Evolutionary conservation across 306 rosid species (phyloP).

Genomic region (Geum urbanum): DNA sequence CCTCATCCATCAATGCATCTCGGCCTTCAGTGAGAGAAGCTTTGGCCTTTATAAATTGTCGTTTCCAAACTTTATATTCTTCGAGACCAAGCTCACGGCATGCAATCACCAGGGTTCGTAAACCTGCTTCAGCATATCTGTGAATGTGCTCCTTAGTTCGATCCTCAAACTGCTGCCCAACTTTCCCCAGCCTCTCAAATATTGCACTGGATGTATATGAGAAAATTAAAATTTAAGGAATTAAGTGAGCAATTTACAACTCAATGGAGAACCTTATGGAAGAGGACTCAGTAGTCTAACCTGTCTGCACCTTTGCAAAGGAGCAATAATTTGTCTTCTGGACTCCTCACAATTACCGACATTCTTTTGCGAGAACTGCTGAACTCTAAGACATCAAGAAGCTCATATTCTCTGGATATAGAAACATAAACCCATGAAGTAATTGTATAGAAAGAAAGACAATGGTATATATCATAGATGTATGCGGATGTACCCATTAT

Average conservation of each 20-base stretch:
- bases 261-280: constrained; percentile 15
- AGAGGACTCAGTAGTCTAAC: constrained; percentile 37
- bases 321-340: constrained; percentile 56
- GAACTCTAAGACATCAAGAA: constrained; percentile 77
- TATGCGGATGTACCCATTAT: neutral
- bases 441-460: neutral
- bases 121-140: constrained; percentile 81
- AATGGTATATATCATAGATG: neutral
- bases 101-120: constrained; percentile 69
- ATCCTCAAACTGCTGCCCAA: constrained; percentile 62
- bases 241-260: constrained; percentile 27
- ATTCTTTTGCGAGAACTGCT: constrained; percentile 88
- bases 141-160: constrained; percentile 65
- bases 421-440: constrained; percentile 25
- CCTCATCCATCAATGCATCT: constrained; percentile 48
- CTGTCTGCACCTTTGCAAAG: constrained; percentile 96
- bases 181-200: constrained; percentile 62
- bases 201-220: constrained; percentile 52
- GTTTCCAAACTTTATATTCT: constrained; percentile 60
- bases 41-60: constrained; percentile 56
- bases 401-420: constrained; percentile 54
- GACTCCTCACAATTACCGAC: constrained; percentile 81
- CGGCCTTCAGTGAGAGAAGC: constrained; percentile 50
- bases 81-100: constrained; percentile 59
- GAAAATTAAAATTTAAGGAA: constrained; percentile 24